phyloP scores from a whole-genome alignment of 768 basidiomycete genomes.

The Coprinopsis strossmayeri region DNA sequence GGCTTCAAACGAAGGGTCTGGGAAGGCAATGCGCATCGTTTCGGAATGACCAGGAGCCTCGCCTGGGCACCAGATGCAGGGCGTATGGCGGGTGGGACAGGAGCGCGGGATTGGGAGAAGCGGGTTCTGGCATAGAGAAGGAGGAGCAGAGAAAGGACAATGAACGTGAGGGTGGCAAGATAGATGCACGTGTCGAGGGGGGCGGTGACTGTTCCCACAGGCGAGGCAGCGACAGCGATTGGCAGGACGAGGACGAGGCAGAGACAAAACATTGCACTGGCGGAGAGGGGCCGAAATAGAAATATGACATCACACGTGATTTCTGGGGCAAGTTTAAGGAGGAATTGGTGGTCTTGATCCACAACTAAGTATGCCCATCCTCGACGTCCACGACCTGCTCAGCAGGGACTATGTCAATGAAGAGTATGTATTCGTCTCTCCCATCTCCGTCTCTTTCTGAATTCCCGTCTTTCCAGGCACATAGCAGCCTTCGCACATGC shows the following conservation, averaged over 20 bases:
- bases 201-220: neutral
- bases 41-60: neutral
- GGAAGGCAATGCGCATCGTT: neutral
- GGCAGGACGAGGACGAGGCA: neutral
- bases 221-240: neutral
- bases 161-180: neutral
- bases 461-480: constrained; percentile 23
- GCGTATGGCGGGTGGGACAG: too few relatives aligned
- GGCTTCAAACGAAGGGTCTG: neutral
- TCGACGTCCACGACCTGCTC: constrained; percentile 1
- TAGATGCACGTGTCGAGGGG: neutral
- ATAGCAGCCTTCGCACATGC: constrained; percentile 78
- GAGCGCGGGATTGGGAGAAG: neutral
- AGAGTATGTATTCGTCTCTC: constrained; percentile 6
- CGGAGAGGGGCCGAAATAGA: too few relatives aligned
- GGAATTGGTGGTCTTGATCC: too few relatives aligned
- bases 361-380: neutral
- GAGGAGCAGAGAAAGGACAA: neutral
- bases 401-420: constrained; percentile 9
- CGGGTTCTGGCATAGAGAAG: neutral
- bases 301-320: too few relatives aligned
- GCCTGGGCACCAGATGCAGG: neutral
- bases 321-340: too few relatives aligned
- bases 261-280: too few relatives aligned
- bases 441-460: neutral